These are phyloP conservation scores for Calonectria crousiana DNA, from an alignment of 2,329 filamentous ascomycete species.

Conservation along the genomic window DNA sequence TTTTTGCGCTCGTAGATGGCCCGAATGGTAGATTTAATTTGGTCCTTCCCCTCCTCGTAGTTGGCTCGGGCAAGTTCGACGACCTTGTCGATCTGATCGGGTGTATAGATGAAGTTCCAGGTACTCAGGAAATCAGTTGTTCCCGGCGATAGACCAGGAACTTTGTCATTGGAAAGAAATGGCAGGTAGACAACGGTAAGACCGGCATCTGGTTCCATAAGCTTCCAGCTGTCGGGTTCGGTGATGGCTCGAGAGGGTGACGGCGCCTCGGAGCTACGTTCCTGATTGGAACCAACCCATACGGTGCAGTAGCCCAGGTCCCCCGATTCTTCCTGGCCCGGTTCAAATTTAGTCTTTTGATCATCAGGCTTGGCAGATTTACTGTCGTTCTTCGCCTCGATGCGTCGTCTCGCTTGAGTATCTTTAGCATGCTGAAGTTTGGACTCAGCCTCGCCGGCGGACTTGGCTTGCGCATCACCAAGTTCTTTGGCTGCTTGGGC, in stretches of 20 bases:
- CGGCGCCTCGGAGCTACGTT: conserved; percentile 70
- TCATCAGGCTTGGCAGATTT: conserved; percentile 42
- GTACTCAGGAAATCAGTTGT: conserved; percentile 90
- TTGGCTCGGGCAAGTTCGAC: conserved; percentile 87
- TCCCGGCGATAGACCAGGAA: conserved; percentile 85
- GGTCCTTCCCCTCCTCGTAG: conserved; percentile 83
- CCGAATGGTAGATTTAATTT: conserved; percentile 81
- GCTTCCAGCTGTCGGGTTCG: conserved; percentile 74
- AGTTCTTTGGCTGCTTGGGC: conserved; percentile 74
- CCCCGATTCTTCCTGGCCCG: conserved; percentile 59
- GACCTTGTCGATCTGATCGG: conserved; percentile 88
- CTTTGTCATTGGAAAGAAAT: conserved; percentile 84
- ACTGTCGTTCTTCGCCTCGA: conserved; percentile 40
- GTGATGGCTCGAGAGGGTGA: conserved; percentile 64
- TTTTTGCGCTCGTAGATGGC: conserved; percentile 96
- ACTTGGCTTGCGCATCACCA: conserved; percentile 72
- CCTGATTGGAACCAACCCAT: conserved; percentile 89
- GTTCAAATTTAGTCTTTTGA: conserved; percentile 53
- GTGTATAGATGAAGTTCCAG: conserved; percentile 98
- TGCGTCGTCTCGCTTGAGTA: conserved; percentile 53
- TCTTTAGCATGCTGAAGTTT: conserved; percentile 73
- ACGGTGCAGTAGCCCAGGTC: conserved; percentile 92
- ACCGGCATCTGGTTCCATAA: conserved; percentile 81
- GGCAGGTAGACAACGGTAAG: conserved; percentile 93
- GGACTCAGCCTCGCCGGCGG: conserved; percentile 69